Base-by-base conservation (phyloP, 306 rosid species). In the Quercus berberidifolia region DNA sequence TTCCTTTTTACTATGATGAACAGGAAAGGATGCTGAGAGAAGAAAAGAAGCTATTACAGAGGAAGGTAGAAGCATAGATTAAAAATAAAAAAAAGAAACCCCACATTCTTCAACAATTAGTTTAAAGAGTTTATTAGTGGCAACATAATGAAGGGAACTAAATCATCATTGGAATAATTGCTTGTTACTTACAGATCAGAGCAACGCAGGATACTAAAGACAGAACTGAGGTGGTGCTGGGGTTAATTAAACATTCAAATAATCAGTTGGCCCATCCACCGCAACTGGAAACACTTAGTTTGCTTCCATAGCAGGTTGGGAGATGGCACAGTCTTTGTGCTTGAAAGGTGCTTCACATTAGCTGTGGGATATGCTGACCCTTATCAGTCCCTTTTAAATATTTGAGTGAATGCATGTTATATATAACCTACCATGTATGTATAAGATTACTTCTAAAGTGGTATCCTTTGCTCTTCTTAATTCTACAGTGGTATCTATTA, bases 181-280 rank as follows among this genome's bases (percentile, higher is more conserved):
- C 31, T 38, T 26, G 59, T 10, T 71, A 33, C 84, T 70, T 69
- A 23, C 84, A 81, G 80, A 52, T 81, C 60, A 80, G 52, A 54
- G 80, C 73, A n/a, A 51, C 35, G 57, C 63, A n/a, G 59, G 71
- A 25, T 30, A 52, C 49, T 18, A 17, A 23, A 23, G 19, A 28
- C 62, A 18, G 17, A 2, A 28, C 55, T 14, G 20, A 75, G 58
- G 17, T 17, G 46, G 26, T 20, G 35, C 23, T 33, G 4, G 21
- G 63, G 25, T 31, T 17, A 54, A 30, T 6, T 19, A 31, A 28
- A 12, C 52, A 55, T 31, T 31, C 28, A 20, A 25, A 49, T 19
- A 25, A 71, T n/a, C 10, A 23, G 25, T 1, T 9, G 25, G 17
- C 54, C 18, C 20, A 9, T 31, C 55, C 25, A 1, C 49, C 57